Evolutionary conservation across 192 early-diverging fungal species (phyloP).

Genomic region (Dimargaris verticillata): DNA sequence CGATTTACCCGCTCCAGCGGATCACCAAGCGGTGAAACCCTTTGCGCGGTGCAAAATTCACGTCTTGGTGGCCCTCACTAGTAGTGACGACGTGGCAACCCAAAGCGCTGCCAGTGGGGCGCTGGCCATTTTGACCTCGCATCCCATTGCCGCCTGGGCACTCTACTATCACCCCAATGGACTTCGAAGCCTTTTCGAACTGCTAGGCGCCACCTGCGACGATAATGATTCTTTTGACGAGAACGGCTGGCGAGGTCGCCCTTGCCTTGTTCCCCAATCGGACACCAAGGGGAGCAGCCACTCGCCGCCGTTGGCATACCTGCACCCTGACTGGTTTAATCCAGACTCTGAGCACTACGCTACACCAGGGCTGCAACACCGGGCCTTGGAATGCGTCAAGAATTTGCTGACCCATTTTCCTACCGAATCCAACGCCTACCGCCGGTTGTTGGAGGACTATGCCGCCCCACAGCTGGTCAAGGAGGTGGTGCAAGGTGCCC

Average conservation of each 20-base stretch:
- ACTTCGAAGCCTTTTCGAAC: slow-evolving; percentile 10
- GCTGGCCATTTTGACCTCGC: slow-evolving; percentile 59
- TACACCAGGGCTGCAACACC: not conserved
- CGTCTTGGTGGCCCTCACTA: slow-evolving; percentile 68
- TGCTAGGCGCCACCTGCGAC: not conserved
- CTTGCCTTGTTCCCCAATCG: not conserved
- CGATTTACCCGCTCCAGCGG: not conserved
- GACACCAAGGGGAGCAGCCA: not conserved
- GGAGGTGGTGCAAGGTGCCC: not conserved
- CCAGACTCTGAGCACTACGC: too few species aligned
- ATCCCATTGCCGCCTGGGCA: slow-evolving; percentile 22
- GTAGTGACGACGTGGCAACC: slow-evolving; percentile 73
- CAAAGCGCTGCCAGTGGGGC: slow-evolving; percentile 70
- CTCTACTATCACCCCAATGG: slow-evolving; percentile 18
- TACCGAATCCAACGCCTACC: not conserved
- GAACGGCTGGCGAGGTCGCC: not conserved
- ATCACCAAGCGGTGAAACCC: slow-evolving; percentile 8
- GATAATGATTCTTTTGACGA: not conserved
- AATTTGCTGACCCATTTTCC: not conserved
- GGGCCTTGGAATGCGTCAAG: not conserved
- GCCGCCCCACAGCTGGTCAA: not conserved
- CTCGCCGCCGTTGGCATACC: not conserved
- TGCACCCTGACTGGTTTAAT: not conserved
- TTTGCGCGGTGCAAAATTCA: slow-evolving; percentile 39
- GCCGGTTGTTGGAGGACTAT: not conserved